phyloP scores from a whole-genome alignment of 306 rosid genomes.

The Cicer judaicum region DNA sequence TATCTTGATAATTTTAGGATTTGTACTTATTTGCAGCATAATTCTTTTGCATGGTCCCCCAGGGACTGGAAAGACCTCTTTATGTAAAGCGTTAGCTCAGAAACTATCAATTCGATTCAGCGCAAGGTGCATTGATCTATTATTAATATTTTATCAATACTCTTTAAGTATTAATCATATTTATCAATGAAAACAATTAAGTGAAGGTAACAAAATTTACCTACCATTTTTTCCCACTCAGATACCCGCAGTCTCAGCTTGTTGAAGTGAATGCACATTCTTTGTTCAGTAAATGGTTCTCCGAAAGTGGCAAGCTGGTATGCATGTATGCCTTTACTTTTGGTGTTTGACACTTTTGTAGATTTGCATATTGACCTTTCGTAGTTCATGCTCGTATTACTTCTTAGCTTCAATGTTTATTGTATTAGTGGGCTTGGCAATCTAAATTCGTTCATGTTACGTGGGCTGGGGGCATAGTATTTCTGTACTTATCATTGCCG shows the following conservation, averaged over 20 bases:
- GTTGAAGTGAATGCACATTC: conserved; percentile 99
- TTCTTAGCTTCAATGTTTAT: conserved; percentile 5
- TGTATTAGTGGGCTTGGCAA: conserved; percentile 6
- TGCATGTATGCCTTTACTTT: conserved; percentile 42
- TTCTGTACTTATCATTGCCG: conserved; percentile 10
- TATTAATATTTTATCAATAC: not conserved
- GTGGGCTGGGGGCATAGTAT: not conserved
- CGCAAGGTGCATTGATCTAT: conserved; percentile 63
- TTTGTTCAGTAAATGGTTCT: conserved; percentile 99
- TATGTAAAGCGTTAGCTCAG: conserved; percentile 96
- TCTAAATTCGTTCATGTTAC: conserved; percentile 1
- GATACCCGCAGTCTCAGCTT: conserved; percentile 81
- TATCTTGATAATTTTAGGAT: conserved; percentile 37
- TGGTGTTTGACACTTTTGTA: conserved; percentile 20
- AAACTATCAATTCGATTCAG: conserved; percentile 83
- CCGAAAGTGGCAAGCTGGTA: conserved; percentile 99
- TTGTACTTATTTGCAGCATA: conserved; percentile 59
- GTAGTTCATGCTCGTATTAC: not conserved
- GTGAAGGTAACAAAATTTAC: conserved; percentile 12
- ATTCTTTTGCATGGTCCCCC: conserved; percentile 96
- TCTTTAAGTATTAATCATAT: conserved; percentile 4
- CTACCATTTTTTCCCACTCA: conserved; percentile 45
- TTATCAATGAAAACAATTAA: conserved; percentile 35
- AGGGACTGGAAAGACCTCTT: conserved; percentile 94
- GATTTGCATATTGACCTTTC: conserved; percentile 16